Evolutionary conservation across 129 eudicot genomes (phyloP), one percentile per base, ranked within the genome.

Genomic region (Sambucus nigra): DNA sequence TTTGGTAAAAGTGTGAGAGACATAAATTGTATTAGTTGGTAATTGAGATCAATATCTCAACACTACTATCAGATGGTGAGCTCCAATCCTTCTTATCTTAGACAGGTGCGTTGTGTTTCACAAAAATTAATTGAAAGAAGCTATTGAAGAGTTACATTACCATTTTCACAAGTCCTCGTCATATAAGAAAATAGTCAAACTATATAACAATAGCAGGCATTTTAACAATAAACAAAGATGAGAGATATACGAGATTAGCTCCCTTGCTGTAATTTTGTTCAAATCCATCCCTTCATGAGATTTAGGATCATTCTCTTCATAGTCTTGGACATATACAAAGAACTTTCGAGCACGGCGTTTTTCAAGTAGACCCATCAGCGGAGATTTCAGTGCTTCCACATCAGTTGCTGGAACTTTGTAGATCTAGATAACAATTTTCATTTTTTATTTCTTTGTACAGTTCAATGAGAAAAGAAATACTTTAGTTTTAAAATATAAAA

Each of bases 231-330:
- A 19, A 29, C 26, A 40, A 65, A 17, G 24, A 61, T 10, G 21
- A 73, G 38, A 60, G 28, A 33, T 80, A 45, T 89, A 89, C 98
- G 94, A 88, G 71, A 89, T 89, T 57, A 89, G 88, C 63, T 89
- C 88, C 72, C 48, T 89, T 17, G 98, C 73, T 9, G 95, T 79
- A 50, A 89, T 81, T 61, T 83, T 75, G 9, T 86, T 81, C 55
- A 89, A 63, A 70, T 89, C 98, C 98, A 89, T 68, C 51, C 98
- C 98, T 55, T 81, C 98, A 10, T 89, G 98, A 1, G 98, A 85
- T 68, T 61, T 85, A 17, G 98, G 98, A 53, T 89, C 94, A 46
- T 10, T 74, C 74, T 84, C 98, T 1, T 73, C 67, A 54, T 85
- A 89, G 48, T 89, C 83, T 66, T 89, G 98, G 49, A 89, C 98